Evolutionary conservation across 441 rosid species (phyloP).

Genomic region (Melastoma candidum): DNA sequence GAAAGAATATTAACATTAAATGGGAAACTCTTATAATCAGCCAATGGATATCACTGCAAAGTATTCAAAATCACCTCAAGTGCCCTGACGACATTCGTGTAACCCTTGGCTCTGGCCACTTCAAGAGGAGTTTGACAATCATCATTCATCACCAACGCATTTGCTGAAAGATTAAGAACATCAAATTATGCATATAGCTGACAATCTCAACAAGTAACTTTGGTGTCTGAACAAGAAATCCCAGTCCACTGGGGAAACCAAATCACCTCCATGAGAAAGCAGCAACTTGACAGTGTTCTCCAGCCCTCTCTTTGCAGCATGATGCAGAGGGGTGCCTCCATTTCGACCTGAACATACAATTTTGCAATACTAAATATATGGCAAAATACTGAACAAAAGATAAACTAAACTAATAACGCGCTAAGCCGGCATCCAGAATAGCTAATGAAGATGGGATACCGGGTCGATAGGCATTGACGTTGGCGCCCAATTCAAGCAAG

Average conservation of each 20-base stretch:
- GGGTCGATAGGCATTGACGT: slow-evolving; percentile 74
- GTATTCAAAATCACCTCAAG: slow-evolving; percentile 49
- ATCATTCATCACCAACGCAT: slow-evolving; percentile 78
- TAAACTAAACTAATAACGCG: too few relatives aligned
- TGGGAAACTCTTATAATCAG: not conserved
- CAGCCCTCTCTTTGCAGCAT: slow-evolving; percentile 91
- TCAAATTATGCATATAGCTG: slow-evolving; percentile 3
- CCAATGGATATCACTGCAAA: not conserved
- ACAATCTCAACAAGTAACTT: not conserved
- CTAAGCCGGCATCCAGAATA: too few relatives aligned
- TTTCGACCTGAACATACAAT: slow-evolving; percentile 42
- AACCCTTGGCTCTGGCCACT: slow-evolving; percentile 76
- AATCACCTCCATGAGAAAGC: slow-evolving; percentile 66
- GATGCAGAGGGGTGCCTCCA: slow-evolving; percentile 89
- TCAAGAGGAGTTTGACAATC: slow-evolving; percentile 84
- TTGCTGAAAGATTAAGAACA: slow-evolving; percentile 39
- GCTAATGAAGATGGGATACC: slow-evolving; percentile 23
- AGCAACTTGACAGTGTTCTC: slow-evolving; percentile 67
- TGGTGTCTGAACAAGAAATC: not conserved
- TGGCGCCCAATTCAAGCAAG: slow-evolving; percentile 77
- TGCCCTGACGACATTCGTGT: slow-evolving; percentile 53
- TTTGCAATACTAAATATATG: too few relatives aligned
- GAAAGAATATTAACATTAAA: slow-evolving; percentile 14
- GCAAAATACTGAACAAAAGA: too few relatives aligned
- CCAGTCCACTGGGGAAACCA: not conserved